Evolutionary conservation across 1,139 yeast species (phyloP).

Genomic region (Protomyces arabidopsidicola): DNA sequence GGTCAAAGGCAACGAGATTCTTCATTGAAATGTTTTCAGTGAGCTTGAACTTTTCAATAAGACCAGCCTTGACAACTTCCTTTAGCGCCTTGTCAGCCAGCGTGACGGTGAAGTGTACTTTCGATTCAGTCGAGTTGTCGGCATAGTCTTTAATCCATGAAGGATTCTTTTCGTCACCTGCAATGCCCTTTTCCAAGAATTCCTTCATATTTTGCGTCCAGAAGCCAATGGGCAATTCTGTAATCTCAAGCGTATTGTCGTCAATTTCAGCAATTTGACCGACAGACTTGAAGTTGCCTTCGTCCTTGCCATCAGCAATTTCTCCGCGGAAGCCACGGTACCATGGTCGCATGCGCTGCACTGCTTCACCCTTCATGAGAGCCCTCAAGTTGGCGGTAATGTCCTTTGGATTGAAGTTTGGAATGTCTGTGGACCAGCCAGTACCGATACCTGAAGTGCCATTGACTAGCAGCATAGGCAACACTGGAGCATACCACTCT

Average conservation of each 20-base stretch:
- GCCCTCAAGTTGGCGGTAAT: conserved; percentile 67
- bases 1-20: conserved; percentile 95
- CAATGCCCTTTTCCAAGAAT: conserved; percentile 64
- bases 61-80: conserved; percentile 66
- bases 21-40: conserved; percentile 61
- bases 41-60: conserved; percentile 77
- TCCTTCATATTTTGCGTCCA: conserved; percentile 94
- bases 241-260: conserved; percentile 74
- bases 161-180: conserved; percentile 63
- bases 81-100: conserved; percentile 76
- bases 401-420: conserved; percentile 82
- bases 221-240: conserved; percentile 86
- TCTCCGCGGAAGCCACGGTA: conserved; percentile 92
- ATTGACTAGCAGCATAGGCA: conserved; percentile 89
- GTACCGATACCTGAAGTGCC: conserved; percentile 99
- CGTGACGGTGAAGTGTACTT: conserved; percentile 59
- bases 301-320: conserved; percentile 49
- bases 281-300: conserved; percentile 64
- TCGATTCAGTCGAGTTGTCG: conserved; percentile 85
- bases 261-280: conserved; percentile 82
- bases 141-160: conserved; percentile 94
- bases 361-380: conserved; percentile 67
- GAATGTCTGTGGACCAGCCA: conserved; percentile 96
- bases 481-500: conserved; percentile 85
- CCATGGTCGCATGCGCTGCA: conserved; percentile 85